A percentile compares a stretch with the other conserved stretches of the same genome.
These are phyloP conservation scores for Leptomonas seymouri DNA, from an alignment of 208 protist species.

Conservation along the genomic window DNA sequence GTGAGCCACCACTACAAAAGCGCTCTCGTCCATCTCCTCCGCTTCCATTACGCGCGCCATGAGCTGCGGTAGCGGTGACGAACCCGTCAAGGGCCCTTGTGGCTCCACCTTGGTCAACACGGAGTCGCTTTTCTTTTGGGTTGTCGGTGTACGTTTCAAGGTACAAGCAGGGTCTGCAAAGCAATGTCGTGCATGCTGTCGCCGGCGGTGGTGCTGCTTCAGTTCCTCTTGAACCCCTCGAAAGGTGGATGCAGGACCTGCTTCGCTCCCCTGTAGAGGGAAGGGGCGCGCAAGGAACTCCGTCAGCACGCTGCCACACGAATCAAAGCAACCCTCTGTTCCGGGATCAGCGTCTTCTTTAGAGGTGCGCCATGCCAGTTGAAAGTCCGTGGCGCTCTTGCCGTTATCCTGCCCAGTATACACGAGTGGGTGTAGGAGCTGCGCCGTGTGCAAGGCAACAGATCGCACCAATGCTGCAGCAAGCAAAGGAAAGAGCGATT, in stretches of 20 bases:
- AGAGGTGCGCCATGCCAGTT: too few species aligned
- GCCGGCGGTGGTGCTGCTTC: conserved; percentile 9
- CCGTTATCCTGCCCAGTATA: background rate
- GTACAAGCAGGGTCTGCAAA: background rate
- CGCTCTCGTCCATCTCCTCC: background rate
- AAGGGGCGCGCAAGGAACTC: background rate
- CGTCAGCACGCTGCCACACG: too few species aligned
- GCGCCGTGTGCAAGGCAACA: conserved; percentile 19
- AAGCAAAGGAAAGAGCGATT: background rate
- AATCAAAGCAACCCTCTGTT: too few species aligned
- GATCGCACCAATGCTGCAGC: conserved; percentile 19
- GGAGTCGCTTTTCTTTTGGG: background rate
- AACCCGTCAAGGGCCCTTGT: background rate
- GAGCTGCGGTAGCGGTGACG: background rate
- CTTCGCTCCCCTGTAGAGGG: too few species aligned
- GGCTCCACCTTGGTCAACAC: background rate
- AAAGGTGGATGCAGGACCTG: background rate
- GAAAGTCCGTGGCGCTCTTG: background rate
- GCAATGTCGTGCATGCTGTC: background rate
- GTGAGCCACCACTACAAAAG: background rate
- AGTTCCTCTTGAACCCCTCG: conserved; percentile 17
- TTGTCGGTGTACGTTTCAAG: background rate
- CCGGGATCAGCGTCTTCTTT: too few species aligned
- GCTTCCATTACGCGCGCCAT: background rate
- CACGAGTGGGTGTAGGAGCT: conserved; percentile 5